Percentiles rank a stretch among this genome's conserved stretches.
These are phyloP conservation scores for Puccinia novopanici DNA, from an alignment of 1,284 basidiomycete genomes.

Conservation along the genomic window DNA sequence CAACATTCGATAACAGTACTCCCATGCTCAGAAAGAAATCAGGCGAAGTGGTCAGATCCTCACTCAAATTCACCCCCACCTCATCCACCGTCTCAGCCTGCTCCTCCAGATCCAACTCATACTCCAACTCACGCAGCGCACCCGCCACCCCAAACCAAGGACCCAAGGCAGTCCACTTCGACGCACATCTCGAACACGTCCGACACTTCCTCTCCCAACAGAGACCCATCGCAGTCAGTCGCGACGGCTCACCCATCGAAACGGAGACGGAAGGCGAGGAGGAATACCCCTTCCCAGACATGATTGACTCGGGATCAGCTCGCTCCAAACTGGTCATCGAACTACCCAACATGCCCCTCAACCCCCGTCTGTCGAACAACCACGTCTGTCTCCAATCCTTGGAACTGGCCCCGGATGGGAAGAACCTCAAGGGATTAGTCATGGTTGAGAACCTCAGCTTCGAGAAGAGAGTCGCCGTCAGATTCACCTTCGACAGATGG, in stretches of 20 bases:
- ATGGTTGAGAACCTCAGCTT: conserved; percentile 64
- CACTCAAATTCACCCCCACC: conserved; percentile 63
- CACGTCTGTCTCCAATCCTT: conserved; percentile 21
- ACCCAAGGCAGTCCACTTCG: conserved; percentile 87
- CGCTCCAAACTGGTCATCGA: conserved; percentile 29
- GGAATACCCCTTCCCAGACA: conserved; percentile 54
- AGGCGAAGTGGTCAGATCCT: conserved; percentile 86
- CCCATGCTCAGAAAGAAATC: conserved; percentile 79
- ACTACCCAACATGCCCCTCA: conserved; percentile 15
- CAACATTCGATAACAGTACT: neutral
- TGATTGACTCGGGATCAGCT: neutral
- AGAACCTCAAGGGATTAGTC: conserved; percentile 60
- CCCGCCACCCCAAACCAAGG: conserved; percentile 69
- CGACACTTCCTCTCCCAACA: conserved; percentile 91
- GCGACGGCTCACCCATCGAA: conserved; percentile 81
- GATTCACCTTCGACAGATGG: conserved; percentile 66
- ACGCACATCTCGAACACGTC: conserved; percentile 68
- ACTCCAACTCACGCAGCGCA: conserved; percentile 55
- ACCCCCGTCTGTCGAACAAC: neutral
- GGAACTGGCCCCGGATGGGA: conserved; percentile 19
- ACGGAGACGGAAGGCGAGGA: conserved; percentile 69
- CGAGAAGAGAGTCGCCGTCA: conserved; percentile 64
- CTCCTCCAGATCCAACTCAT: conserved; percentile 40
- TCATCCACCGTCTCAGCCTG: conserved; percentile 44
- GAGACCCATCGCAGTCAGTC: conserved; percentile 86